Conservation (phyloP, 192 early-diverging fungal genomes). For the Ramicandelaber brevisporus region DNA sequence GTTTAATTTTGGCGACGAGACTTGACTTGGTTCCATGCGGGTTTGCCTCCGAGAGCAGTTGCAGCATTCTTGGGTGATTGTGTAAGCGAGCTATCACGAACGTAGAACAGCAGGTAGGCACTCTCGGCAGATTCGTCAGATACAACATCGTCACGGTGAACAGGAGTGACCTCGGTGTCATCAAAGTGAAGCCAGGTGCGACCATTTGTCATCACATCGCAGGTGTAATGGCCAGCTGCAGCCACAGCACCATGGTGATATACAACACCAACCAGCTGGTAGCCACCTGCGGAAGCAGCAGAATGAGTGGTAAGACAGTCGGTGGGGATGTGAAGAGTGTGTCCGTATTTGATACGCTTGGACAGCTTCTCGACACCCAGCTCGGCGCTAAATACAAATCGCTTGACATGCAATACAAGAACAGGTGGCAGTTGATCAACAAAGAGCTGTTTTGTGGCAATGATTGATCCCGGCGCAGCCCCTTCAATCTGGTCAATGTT, state of each 20-base stretch:
- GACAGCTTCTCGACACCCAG: slow-evolving; percentile 61
- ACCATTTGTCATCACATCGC: slow-evolving; percentile 48
- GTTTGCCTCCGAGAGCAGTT: too few relatives aligned
- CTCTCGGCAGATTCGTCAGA: too few relatives aligned
- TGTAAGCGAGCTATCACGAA: too few relatives aligned
- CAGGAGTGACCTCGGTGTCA: too few relatives aligned
- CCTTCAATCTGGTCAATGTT: too few relatives aligned
- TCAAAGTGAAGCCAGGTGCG: slow-evolving; percentile 80
- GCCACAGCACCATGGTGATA: slow-evolving; percentile 82
- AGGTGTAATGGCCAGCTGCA: slow-evolving; percentile 91
- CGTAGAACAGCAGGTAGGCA: too few relatives aligned
- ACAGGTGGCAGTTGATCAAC: slow-evolving; percentile 71
- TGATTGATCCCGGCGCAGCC: too few relatives aligned
- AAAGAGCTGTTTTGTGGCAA: slow-evolving; percentile 59
- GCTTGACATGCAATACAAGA: slow-evolving; percentile 80
- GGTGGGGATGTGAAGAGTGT: slow-evolving; percentile 29
- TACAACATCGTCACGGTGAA: too few relatives aligned
- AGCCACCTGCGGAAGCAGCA: slow-evolving; percentile 24
- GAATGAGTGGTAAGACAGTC: slow-evolving; percentile 3
- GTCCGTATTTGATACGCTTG: slow-evolving; percentile 56
- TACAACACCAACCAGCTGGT: slow-evolving; percentile 65
- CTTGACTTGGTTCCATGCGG: too few relatives aligned
- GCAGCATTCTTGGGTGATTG: too few relatives aligned
- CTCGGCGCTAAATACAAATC: slow-evolving; percentile 59
- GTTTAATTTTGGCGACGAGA: too few relatives aligned